Evolutionary conservation across 352 stramenopile species (phyloP), one percentile per base, ranked within the genome.

Genomic region (Globisporangium mamillatum): DNA sequence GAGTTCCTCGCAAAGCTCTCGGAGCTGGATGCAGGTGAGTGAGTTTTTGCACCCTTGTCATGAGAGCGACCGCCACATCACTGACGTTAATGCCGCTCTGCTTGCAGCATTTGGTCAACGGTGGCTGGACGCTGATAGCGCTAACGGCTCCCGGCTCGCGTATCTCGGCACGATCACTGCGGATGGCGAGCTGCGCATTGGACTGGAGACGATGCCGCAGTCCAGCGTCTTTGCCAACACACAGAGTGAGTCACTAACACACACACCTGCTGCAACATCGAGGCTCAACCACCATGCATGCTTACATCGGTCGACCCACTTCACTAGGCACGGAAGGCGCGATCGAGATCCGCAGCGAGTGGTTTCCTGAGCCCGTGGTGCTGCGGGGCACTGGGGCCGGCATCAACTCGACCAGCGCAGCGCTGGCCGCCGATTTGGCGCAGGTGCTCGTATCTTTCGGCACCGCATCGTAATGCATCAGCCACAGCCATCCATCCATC

Each of bases 321-420:
- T 60, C 36, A 1, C 22, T 57, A 73, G 85, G 77, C 61, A 86
- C 82, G 4, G 84, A 93, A 69, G 84, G 85, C 63, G 77, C 87
- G 20, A 62, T 93, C 9, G 78, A 77, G 18, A 88, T 91, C 36
- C 66, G 55, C 27, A 92, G 76, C 38, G 68, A 82, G 55, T 88
- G 79, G 70, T 93, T 91, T 57, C 80, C 69, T 0, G 75, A 83
- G 57, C 83, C 83, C 8, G 60, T 92, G 7, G 75, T 87, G 24
- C 58, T 93, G 2, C 80, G 78, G 59, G 86, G 83, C 57, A 85
- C 86, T 9, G 86, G 83, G 54, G 83, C 86, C 4, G 86, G 86
- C 55, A 70, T 80, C 55, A 69, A 76, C 53, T 86, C 88, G 14
- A 93, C 86, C 0, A 77, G 78, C 4, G 82, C 80, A 3, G 86